These are phyloP conservation scores for Zygosaccharomyces rouxii DNA, from an alignment of 805 yeast genomes.

Conservation along the genomic window DNA sequence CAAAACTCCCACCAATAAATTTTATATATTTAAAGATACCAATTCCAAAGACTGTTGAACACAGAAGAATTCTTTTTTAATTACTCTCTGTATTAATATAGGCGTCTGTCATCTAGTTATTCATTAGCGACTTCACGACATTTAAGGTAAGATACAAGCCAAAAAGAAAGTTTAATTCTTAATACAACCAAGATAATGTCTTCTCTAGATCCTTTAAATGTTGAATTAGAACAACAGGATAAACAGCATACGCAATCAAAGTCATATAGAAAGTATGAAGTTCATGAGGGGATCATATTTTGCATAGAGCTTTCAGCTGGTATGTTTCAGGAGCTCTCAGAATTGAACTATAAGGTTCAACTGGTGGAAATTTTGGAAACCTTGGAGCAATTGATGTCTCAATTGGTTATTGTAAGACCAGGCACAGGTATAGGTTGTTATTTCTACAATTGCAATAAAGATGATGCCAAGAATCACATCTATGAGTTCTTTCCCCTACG, in stretches of 20 bases:
- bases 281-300: conserved; percentile 61
- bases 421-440: conserved; percentile 73
- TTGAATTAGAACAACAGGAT: conserved; percentile 4
- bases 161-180: no score
- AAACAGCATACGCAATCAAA: not conserved
- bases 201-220: conserved; percentile 3
- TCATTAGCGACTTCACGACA: not conserved
- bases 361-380: conserved; percentile 51
- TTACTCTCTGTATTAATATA: not conserved
- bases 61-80: no score
- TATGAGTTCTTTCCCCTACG: conserved; percentile 47
- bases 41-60: no score
- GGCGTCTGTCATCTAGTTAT: not conserved
- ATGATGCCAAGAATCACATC: conserved; percentile 42
- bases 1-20: no score
- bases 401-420: conserved; percentile 60
- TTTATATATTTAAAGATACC: no score
- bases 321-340: conserved; percentile 38
- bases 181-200: not conserved
- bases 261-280: conserved; percentile 35
- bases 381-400: conserved; percentile 58
- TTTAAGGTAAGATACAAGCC: not conserved
- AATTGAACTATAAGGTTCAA: conserved; percentile 38
- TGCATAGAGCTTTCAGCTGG: conserved; percentile 54
- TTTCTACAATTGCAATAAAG: conserved; percentile 46